These are phyloP conservation scores for Chrysanthemum makinoi DNA, from an alignment of 129 eudicot genomes.

Conservation along the genomic window DNA sequence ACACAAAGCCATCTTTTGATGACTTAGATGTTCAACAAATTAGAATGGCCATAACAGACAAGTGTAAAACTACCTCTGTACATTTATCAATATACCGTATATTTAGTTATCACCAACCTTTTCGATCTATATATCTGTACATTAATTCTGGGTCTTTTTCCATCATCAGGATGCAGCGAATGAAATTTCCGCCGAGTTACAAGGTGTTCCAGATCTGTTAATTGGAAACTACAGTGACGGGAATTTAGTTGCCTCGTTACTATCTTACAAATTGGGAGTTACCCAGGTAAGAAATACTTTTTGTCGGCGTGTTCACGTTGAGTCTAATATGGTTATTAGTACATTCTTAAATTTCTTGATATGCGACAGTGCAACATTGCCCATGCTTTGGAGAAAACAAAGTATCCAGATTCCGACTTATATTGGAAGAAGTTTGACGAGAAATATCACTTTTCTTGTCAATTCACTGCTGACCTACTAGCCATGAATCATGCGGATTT, in stretches of 20 bases:
- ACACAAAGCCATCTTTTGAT: no score
- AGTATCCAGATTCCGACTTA: slow-evolving; percentile 94
- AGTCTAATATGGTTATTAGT: neutral
- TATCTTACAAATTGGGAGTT: slow-evolving; percentile 85
- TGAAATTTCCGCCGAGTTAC: slow-evolving; percentile 82
- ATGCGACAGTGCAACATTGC: slow-evolving; percentile 81
- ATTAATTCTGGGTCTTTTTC: no score
- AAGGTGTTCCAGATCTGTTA: slow-evolving; percentile 75
- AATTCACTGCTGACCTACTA: slow-evolving; percentile 91
- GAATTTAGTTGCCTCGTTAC: slow-evolving; percentile 84
- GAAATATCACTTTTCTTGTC: slow-evolving; percentile 94
- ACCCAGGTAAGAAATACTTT: slow-evolving; percentile 54
- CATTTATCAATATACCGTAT: neutral
- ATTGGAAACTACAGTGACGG: slow-evolving; percentile 99
- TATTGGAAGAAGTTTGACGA: slow-evolving; percentile 88
- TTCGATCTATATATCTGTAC: no score
- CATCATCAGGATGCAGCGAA: slow-evolving; percentile 66
- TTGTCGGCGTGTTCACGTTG: neutral
- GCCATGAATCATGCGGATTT: slow-evolving; percentile 98
- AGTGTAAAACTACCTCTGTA: no score
- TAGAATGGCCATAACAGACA: no score
- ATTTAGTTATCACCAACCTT: no score
- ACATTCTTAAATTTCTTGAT: neutral
- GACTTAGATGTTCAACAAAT: no score
- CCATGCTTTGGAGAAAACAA: slow-evolving; percentile 94